These are phyloP conservation scores for Carpinus fangiana DNA, from an alignment of 306 rosid species.

Conservation along the genomic window DNA sequence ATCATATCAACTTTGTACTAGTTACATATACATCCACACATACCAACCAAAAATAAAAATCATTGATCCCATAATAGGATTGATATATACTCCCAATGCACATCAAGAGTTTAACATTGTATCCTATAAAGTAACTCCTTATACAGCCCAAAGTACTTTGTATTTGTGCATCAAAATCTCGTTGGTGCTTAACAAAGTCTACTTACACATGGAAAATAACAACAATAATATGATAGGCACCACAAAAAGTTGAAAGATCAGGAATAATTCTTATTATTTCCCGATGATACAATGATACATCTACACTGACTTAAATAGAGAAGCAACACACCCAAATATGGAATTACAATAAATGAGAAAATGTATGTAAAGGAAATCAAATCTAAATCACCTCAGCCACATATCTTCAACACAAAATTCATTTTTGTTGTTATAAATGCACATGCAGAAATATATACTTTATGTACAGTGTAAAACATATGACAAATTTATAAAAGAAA, in stretches of 20 bases:
- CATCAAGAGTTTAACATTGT: not conserved
- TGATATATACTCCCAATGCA: not conserved
- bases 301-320: too few species aligned
- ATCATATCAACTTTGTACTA: not conserved
- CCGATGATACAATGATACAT: too few species aligned
- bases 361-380: too few species aligned
- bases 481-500: not conserved
- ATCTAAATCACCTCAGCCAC: too few species aligned
- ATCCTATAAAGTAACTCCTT: not conserved
- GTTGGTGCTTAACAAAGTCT: not conserved
- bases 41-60: not conserved
- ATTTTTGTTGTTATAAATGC: not conserved
- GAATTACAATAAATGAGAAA: too few species aligned
- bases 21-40: not conserved
- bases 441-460: not conserved
- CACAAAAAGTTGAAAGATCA: constrained; percentile 2
- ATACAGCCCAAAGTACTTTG: not conserved
- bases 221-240: constrained; percentile 4
- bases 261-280: too few species aligned
- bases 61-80: not conserved
- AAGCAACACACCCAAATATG: too few species aligned
- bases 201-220: not conserved
- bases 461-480: not conserved
- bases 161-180: not conserved
- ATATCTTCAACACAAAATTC: too few species aligned